Conservation (phyloP, 83 land plant species). For the Diphasiastrum complanatum region DNA sequence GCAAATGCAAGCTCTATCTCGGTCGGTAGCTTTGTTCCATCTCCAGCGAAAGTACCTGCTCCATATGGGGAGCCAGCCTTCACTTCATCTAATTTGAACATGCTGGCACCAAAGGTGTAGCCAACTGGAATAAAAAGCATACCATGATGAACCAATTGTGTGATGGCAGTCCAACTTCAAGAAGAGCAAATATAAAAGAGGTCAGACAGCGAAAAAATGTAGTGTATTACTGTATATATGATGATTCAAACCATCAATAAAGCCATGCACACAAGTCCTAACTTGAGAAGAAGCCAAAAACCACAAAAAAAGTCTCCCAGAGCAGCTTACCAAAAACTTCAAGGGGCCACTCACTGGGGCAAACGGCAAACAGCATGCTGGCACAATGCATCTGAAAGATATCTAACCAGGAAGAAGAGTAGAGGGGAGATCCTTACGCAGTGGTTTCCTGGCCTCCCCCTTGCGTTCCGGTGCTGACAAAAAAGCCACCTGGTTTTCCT, state of each 20-base stretch:
- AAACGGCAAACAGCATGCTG: too few relatives aligned
- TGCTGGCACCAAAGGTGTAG: constrained; percentile 63
- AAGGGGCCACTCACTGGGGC: too few relatives aligned
- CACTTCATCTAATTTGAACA: constrained; percentile 71
- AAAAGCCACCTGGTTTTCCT: constrained; percentile 82
- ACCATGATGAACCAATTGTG: constrained; percentile 85
- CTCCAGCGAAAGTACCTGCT: constrained; percentile 83
- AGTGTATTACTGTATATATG: background rate
- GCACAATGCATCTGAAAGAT: background rate
- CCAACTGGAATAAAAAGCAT: constrained; percentile 79
- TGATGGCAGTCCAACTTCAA: constrained; percentile 69
- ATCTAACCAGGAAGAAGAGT: background rate
- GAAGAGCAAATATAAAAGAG: background rate
- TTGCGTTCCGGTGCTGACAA: constrained; percentile 78
- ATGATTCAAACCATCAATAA: constrained; percentile 1
- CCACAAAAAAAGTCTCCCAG: too few relatives aligned
- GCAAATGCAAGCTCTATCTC: constrained; percentile 62
- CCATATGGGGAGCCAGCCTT: constrained; percentile 84
- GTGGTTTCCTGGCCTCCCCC: constrained; percentile 94
- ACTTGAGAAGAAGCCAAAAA: too few relatives aligned
- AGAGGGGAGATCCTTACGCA: constrained; percentile 39
- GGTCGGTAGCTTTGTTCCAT: constrained; percentile 62
- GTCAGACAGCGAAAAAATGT: background rate
- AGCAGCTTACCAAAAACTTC: too few relatives aligned
- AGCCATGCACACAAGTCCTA: too few relatives aligned